A percentile compares a stretch with the other conserved stretches of the same genome.
These are phyloP conservation scores for Fusarium falciforme DNA, from an alignment of 2,329 filamentous ascomycete species.

Conservation along the genomic window DNA sequence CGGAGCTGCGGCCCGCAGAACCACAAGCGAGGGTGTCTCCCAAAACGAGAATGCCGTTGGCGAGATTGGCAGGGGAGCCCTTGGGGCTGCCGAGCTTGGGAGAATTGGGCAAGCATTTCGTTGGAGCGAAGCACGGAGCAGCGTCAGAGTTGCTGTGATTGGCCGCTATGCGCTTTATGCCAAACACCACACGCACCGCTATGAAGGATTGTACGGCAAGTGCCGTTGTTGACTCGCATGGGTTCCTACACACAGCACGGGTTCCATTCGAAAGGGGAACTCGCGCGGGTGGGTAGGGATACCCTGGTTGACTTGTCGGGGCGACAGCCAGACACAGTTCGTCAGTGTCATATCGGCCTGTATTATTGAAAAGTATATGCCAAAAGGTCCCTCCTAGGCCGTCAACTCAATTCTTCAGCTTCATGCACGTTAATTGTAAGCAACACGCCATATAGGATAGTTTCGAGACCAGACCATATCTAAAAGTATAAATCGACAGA, in stretches of 20 bases:
- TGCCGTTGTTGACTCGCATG: background rate
- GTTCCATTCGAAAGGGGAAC: background rate
- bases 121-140: background rate
- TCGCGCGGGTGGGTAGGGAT: background rate
- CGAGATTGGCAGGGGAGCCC: conserved; percentile 39
- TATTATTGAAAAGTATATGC: background rate
- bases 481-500: conserved; percentile 6
- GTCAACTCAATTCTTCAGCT: background rate
- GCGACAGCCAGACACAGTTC: background rate
- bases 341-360: background rate
- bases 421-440: background rate
- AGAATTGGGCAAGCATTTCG: conserved; percentile 5
- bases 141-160: background rate
- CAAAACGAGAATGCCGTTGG: conserved; percentile 16
- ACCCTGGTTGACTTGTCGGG: background rate
- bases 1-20: conserved; percentile 32
- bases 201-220: background rate
- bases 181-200: background rate
- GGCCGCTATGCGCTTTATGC: background rate
- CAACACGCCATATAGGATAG: background rate
- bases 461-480: background rate
- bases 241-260: no score
- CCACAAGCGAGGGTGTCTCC: conserved; percentile 13
- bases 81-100: conserved; percentile 13
- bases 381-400: background rate